Conservation (phyloP, 768 basidiomycete species). For the Cyclocybe cylindracea region DNA sequence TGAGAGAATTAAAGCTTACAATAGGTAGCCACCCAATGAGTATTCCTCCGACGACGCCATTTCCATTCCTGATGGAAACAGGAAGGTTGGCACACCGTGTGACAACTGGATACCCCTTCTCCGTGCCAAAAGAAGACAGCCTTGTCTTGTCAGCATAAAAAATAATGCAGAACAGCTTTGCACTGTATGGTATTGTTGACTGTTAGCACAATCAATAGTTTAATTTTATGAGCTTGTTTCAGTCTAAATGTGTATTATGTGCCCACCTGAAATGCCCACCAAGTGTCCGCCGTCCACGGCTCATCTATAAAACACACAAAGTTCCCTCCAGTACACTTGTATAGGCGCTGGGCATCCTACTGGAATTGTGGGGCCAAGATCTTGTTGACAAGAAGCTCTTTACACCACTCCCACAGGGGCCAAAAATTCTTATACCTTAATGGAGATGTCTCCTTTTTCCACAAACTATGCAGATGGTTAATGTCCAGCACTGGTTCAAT, state of each 20-base stretch:
- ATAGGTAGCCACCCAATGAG: slow-evolving; percentile 39
- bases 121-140: slow-evolving; percentile 34
- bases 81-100: slow-evolving; percentile 30
- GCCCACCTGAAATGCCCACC: slow-evolving; percentile 34
- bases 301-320: slow-evolving; percentile 29
- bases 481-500: too few species aligned
- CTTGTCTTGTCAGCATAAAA: slow-evolving; percentile 41
- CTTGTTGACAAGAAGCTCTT: slow-evolving; percentile 22
- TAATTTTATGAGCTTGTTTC: too few species aligned
- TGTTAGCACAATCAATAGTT: too few species aligned
- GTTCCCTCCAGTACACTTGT: slow-evolving; percentile 21
- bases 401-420: slow-evolving; percentile 32
- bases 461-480: too few species aligned
- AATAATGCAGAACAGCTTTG: slow-evolving; percentile 27
- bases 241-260: too few species aligned
- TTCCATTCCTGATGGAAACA: slow-evolving; percentile 29
- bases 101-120: slow-evolving; percentile 36
- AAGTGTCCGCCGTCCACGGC: slow-evolving; percentile 30
- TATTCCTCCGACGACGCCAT: slow-evolving; percentile 29
- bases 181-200: slow-evolving; percentile 18
- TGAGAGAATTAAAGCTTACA: too few species aligned
- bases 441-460: too few species aligned
- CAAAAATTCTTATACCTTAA: too few species aligned
- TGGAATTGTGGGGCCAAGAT: slow-evolving; percentile 20
- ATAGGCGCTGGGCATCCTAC: slow-evolving; percentile 32